Base-by-base conservation (phyloP, 140 eudicot species). In the Oenanthe javanica region DNA sequence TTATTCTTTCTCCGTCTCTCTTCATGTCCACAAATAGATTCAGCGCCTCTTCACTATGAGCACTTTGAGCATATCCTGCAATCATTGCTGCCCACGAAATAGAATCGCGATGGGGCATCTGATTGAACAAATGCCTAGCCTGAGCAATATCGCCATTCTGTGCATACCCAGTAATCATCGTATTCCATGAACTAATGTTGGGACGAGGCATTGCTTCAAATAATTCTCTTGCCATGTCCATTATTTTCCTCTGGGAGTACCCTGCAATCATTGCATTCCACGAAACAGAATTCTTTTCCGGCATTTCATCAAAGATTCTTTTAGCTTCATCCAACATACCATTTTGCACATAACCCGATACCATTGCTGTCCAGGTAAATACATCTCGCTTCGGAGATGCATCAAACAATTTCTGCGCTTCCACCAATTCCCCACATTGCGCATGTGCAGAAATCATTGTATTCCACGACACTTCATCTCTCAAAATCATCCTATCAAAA, bases 81-180 rank as follows among this genome's bases (percentile, higher is more conserved):
- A 91, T 91, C 75, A 91, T 91, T 48, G 93, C 93, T 50, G 93
- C 90, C 93, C 93, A 91, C 9, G 97, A 91, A 70, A 91, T 89
- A 77, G 88, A 86, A 86, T 91, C 97, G 25, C 88, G 89, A 45
- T 11, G 69, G 43, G 97, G 90, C 92, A 91, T 91, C 81, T 38
- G 84, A 31, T 86, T 77, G 47, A 91, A 89, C 50, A 89, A 79
- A 27, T 27, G 77, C 78, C 88, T 81, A 36, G 97, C 92, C 15
- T 23, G 84, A 47, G 79, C 83, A 80, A 89, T 83, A 59, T 86
- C 84, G 19, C 90, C 92, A 67, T 61, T 86, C 81, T 86, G 90
- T 13, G 91, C 88, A 85, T 84, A 89, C 71, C 93, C 93, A 42
- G 93, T 91, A 57, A 91, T 89, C 97, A 91, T 91, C 2, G 92